Percentiles rank a stretch among this genome's conserved stretches.
phyloP scores from a whole-genome alignment of 2,329 filamentous ascomycete genomes.

The Phialocephala sp. region DNA sequence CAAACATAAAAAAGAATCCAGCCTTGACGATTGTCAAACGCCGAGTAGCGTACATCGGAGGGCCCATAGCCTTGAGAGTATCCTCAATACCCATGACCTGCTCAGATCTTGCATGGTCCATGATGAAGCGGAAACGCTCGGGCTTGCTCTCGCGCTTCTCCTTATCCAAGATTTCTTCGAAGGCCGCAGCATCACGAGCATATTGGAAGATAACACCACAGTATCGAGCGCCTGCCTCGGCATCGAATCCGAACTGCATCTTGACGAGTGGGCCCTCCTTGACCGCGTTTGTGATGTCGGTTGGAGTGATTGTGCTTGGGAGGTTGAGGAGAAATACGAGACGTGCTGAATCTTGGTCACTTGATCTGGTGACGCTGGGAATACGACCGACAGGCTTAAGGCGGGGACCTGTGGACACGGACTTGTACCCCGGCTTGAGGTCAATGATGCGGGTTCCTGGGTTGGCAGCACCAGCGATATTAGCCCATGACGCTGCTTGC shows the following conservation, averaged over 20 bases:
- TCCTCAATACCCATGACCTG: slow-evolving; percentile 32
- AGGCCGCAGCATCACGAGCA: slow-evolving; percentile 34
- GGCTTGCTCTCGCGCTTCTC: slow-evolving; percentile 31
- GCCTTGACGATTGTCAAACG: slow-evolving; percentile 42
- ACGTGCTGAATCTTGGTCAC: slow-evolving; percentile 32
- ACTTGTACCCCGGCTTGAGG: slow-evolving; percentile 22
- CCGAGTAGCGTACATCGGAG: slow-evolving; percentile 35
- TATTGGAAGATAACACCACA: slow-evolving; percentile 40
- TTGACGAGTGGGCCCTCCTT: slow-evolving; percentile 38
- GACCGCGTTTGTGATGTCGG: slow-evolving; percentile 39
- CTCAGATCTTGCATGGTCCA: slow-evolving; percentile 35
- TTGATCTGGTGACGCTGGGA: slow-evolving; percentile 20
- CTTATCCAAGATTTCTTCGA: slow-evolving; percentile 29
- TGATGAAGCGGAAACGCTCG: slow-evolving; percentile 37
- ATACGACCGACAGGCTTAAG: slow-evolving; percentile 28
- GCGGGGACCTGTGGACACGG: slow-evolving; percentile 12
- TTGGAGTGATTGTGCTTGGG: slow-evolving; percentile 33
- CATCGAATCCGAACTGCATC: slow-evolving; percentile 39
- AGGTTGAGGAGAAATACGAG: slow-evolving; percentile 40
- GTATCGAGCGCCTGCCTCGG: slow-evolving; percentile 29
- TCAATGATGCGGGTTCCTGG: slow-evolving; percentile 30
- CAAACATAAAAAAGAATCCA: slow-evolving; percentile 40
- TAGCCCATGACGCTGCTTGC: slow-evolving; percentile 37
- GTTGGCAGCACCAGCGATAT: slow-evolving; percentile 32
- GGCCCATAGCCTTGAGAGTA: slow-evolving; percentile 35